Percentiles rank a stretch among this genome's conserved stretches.
These are phyloP conservation scores for Mycosphaerelloides madeirae DNA, from an alignment of 2,329 filamentous ascomycete genomes.

Conservation along the genomic window DNA sequence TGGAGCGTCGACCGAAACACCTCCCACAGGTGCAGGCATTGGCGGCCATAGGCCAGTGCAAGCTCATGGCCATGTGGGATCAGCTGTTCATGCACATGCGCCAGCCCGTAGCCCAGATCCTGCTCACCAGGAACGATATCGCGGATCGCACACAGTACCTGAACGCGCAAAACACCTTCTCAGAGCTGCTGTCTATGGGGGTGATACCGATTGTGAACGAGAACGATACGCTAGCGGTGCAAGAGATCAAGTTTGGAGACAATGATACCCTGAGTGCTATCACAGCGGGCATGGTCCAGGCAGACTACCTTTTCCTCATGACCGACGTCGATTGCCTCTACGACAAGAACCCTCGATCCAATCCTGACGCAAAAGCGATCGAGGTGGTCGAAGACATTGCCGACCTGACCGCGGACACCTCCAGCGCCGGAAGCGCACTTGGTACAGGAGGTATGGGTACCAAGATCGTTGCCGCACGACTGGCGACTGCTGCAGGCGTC, in stretches of 20 bases:
- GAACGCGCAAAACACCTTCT: slow-evolving; percentile 94
- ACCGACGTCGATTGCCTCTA: slow-evolving; percentile 98
- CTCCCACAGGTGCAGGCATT: slow-evolving; percentile 87
- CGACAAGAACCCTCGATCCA: slow-evolving; percentile 83
- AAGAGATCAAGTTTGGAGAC: slow-evolving; percentile 99
- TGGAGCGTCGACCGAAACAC: slow-evolving; percentile 82
- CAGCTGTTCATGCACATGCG: slow-evolving; percentile 80
- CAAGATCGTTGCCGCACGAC: slow-evolving; percentile 87
- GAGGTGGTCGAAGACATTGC: slow-evolving; percentile 88
- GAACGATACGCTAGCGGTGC: slow-evolving; percentile 93
- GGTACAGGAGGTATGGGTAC: slow-evolving; percentile 97
- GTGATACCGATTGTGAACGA: slow-evolving; percentile 99
- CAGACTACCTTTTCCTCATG: slow-evolving; percentile 96
- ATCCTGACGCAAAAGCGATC: slow-evolving; percentile 83
- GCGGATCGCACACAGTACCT: slow-evolving; percentile 92
- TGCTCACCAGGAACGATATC: slow-evolving; percentile 93
- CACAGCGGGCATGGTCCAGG: slow-evolving; percentile 93
- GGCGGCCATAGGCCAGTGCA: slow-evolving; percentile 92
- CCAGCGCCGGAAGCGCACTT: slow-evolving; percentile 77
- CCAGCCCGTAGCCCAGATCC: slow-evolving; percentile 89
- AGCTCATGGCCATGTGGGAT: slow-evolving; percentile 93
- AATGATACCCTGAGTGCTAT: slow-evolving; percentile 97
- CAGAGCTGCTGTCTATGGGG: slow-evolving; percentile 84
- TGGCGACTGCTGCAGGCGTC: slow-evolving; percentile 90
- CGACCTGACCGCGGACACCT: slow-evolving; percentile 79